Evolutionary conservation across 768 basidiomycete species (phyloP), one percentile per base, ranked within the genome.

Genomic region (Pluteus cervinus): DNA sequence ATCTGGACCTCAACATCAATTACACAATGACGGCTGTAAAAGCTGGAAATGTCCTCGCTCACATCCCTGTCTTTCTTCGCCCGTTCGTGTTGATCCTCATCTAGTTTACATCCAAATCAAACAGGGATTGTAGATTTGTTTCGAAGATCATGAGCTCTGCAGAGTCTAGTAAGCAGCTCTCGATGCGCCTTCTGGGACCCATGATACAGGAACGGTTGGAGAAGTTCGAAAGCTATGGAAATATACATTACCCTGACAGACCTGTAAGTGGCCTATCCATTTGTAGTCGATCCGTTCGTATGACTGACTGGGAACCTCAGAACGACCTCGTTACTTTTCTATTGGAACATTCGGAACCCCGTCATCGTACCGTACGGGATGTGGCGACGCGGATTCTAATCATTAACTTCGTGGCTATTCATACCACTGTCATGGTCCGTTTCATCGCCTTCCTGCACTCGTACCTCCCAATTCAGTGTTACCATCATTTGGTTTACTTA

Each of bases 301-400:
- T 24, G 17, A 7, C n/a, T 7, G 7, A 7, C 4, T n/a, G 11
- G n/a, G 15, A 3, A 12, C 28, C 18, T 24, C 29, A 73, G 73
- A 62, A 65, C 36, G 72, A 74, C 39, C 43, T 74, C n/a, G 54
- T 75, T 0, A 56, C 62, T 11, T 76, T 71, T 70, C 52, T 73
- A 8, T 55, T 74, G 24, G 69, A 68, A 29, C 54, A 49, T 6
- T 66, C 68, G 1, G 45, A 53, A 7, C 56, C 54, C 4, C 41
- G 58, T 12, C 54, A 58, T 22, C 45, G 49, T 17, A 54, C 42
- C 5, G 37, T 55, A 1, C 39, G 47, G n/a, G 54, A 61, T 22
- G 45, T 71, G 6, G 56, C 58, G 0, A 43, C 47, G 1, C 53
- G 62, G n/a, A 41, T 73, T 5, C 47, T 75, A 7, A 39, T 56